Conservation (phyloP, 306 rosid species). For the Prunus mume region DNA sequence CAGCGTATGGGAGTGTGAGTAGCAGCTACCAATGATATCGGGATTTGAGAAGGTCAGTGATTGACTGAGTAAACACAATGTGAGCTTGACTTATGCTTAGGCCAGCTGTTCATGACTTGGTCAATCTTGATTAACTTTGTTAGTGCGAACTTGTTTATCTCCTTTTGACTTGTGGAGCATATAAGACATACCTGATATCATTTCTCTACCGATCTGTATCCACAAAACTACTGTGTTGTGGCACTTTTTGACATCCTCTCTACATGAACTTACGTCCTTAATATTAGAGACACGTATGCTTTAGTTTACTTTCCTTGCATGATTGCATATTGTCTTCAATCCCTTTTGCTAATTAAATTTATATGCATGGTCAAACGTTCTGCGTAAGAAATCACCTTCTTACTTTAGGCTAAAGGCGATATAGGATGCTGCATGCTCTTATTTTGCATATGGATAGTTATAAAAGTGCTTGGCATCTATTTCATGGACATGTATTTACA, state of each 20-base stretch:
- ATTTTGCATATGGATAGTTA: too few relatives aligned
- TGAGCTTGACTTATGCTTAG: neutral
- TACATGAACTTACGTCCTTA: neutral
- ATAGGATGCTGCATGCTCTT: too few relatives aligned
- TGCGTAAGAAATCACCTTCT: too few relatives aligned
- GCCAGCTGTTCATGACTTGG: neutral
- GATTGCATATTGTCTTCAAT: neutral
- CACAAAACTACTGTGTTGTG: neutral
- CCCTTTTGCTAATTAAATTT: neutral
- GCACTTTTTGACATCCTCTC: neutral
- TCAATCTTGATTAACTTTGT: slow-evolving; percentile 5
- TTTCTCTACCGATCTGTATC: neutral
- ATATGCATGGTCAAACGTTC: too few relatives aligned
- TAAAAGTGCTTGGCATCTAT: too few relatives aligned
- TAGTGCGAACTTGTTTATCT: neutral
- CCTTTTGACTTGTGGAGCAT: slow-evolving; percentile 16
- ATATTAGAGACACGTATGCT: neutral
- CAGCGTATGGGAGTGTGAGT: too few relatives aligned
- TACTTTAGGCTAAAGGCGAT: too few relatives aligned
- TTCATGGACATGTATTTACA: too few relatives aligned
- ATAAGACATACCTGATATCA: neutral
- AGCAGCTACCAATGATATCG: too few relatives aligned
- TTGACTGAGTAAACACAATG: slow-evolving; percentile 16
- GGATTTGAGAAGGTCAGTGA: neutral
- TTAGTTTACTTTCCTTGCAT: neutral